Percentiles rank a stretch among this genome's conserved stretches.
These are phyloP conservation scores for Rubia occidens DNA, from an alignment of 305 asterid genomes.

Conservation along the genomic window DNA sequence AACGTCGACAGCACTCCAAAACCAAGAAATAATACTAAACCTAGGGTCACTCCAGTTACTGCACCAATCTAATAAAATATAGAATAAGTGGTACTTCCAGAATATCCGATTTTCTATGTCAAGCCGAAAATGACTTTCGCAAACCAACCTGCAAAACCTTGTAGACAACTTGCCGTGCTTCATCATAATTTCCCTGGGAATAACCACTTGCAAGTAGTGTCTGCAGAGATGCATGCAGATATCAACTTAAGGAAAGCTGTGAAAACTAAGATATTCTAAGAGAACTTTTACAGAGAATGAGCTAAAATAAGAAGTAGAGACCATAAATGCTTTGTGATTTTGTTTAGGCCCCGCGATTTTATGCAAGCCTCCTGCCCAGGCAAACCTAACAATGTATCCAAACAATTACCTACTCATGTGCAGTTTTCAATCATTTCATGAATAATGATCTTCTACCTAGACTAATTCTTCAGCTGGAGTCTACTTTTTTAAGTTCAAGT, in stretches of 20 bases:
- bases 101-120: slow-evolving; percentile 5
- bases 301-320: neutral
- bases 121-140: slow-evolving; percentile 12
- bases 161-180: slow-evolving; percentile 65
- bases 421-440: neutral
- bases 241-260: slow-evolving; percentile 6
- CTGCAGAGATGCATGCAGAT: slow-evolving; percentile 30
- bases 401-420: too few species aligned
- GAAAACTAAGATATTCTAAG: neutral
- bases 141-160: slow-evolving; percentile 86
- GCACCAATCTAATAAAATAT: slow-evolving; percentile 47
- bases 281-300: neutral
- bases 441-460: neutral
- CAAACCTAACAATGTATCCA: neutral
- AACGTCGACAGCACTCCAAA: slow-evolving; percentile 60
- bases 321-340: neutral
- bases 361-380: neutral
- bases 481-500: neutral
- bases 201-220: slow-evolving; percentile 78
- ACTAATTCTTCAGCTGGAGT: neutral
- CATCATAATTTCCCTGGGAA: slow-evolving; percentile 67
- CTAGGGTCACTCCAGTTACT: slow-evolving; percentile 55
- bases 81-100: slow-evolving; percentile 1
- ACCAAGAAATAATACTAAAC: slow-evolving; percentile 48
- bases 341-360: neutral